A percentile compares a stretch with the other conserved stretches of the same genome.
Evolutionary conservation across 768 basidiomycete genomes (phyloP).

Genomic region (Chalciporus sphaerocephalus): DNA sequence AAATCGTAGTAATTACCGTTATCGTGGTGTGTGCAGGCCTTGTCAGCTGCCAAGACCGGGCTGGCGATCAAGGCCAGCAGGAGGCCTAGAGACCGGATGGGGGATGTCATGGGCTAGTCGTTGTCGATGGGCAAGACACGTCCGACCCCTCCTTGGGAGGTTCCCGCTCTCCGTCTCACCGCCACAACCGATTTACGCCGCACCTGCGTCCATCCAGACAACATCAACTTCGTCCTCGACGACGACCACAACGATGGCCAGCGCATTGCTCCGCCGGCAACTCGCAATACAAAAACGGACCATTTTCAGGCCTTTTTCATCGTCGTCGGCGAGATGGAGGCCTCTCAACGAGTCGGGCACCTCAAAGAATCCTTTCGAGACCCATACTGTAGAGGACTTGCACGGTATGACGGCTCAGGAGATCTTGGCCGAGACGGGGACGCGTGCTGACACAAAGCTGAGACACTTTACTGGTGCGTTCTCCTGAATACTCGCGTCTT

Average conservation of each 20-base stretch:
- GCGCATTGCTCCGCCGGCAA: slow-evolving; percentile 59
- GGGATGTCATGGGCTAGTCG: slow-evolving; percentile 6
- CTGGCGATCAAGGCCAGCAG: slow-evolving; percentile 3
- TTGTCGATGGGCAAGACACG: slow-evolving; percentile 5
- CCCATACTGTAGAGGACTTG: slow-evolving; percentile 79
- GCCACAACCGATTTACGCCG: slow-evolving; percentile 29
- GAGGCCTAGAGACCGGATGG: slow-evolving; percentile 1
- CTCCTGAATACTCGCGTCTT: background rate
- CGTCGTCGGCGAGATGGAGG: slow-evolving; percentile 22
- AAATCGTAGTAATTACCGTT: slow-evolving; percentile 62
- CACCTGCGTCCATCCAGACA: background rate
- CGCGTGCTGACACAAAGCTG: slow-evolving; percentile 72
- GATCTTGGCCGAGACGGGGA: slow-evolving; percentile 71
- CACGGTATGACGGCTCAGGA: slow-evolving; percentile 76
- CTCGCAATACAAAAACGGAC: slow-evolving; percentile 35
- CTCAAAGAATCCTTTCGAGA: slow-evolving; percentile 52
- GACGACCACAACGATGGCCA: slow-evolving; percentile 52
- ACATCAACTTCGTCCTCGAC: slow-evolving; percentile 17
- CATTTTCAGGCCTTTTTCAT: slow-evolving; percentile 23
- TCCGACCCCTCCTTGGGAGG: slow-evolving; percentile 25
- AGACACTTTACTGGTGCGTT: slow-evolving; percentile 88
- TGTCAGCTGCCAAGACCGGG: slow-evolving; percentile 37
- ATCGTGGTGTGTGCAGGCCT: slow-evolving; percentile 57
- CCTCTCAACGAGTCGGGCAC: slow-evolving; percentile 24
- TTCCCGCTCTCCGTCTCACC: slow-evolving; percentile 10